A percentile compares a stretch with the other conserved stretches of the same genome.
These are phyloP conservation scores for Clausena lansium DNA, from an alignment of 345 rosid genomes.

Conservation along the genomic window DNA sequence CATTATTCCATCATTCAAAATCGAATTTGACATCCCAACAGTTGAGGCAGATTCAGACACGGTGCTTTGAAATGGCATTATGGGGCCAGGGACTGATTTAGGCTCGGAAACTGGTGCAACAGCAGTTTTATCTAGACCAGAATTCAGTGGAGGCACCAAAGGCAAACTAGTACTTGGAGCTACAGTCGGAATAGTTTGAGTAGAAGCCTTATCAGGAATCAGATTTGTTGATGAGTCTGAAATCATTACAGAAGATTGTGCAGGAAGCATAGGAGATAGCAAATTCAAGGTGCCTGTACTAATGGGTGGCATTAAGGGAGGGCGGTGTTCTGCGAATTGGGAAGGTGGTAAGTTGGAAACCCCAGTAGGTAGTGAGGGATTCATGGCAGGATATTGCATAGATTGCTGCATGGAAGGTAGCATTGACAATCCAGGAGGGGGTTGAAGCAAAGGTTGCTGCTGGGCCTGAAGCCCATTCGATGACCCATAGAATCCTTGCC, in stretches of 20 bases:
- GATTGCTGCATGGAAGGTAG: conserved; percentile 32
- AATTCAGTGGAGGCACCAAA: conserved; percentile 16
- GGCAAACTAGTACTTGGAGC: conserved; percentile 23
- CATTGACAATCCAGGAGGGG: conserved; percentile 36
- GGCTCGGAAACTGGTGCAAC: conserved; percentile 18
- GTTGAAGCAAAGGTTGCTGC: conserved; percentile 39
- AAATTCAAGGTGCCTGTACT: conserved; percentile 15
- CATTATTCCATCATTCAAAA: conserved; percentile 22
- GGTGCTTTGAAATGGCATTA: conserved; percentile 22
- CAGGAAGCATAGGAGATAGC: conserved; percentile 19
- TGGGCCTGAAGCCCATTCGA: conserved; percentile 31
- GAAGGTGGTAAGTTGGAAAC: conserved; percentile 27
- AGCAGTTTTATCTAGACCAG: conserved; percentile 19
- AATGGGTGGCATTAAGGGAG: conserved; percentile 29
- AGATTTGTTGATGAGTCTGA: conserved; percentile 26
- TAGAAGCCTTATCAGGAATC: conserved; percentile 22
- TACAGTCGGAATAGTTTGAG: conserved; percentile 24
- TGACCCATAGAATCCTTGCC: conserved; percentile 47
- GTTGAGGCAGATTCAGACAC: conserved; percentile 21
- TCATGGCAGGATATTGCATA: conserved; percentile 31
- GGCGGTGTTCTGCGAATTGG: conserved; percentile 24
- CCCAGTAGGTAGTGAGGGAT: conserved; percentile 16
- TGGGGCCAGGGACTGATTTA: conserved; percentile 18
- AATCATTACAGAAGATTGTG: conserved; percentile 17
- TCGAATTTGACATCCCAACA: conserved; percentile 18